Evolutionary conservation across 2,329 filamentous ascomycete genomes (phyloP).

Genomic region (Fusarium sp.): DNA sequence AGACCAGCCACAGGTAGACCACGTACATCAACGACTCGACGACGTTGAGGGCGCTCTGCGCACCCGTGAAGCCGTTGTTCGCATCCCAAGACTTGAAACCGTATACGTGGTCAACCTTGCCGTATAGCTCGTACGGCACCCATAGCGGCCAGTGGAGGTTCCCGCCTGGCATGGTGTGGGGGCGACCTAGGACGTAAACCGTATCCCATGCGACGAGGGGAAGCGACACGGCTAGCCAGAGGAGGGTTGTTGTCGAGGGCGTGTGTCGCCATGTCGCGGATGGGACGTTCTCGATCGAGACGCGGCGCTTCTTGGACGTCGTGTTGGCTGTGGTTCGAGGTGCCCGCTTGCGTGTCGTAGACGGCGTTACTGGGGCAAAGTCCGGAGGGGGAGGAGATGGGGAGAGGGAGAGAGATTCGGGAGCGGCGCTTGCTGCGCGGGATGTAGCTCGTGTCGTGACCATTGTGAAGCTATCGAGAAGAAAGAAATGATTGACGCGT

Average conservation of each 20-base stretch:
- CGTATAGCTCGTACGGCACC: conserved; percentile 84
- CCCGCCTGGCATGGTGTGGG: conserved; percentile 84
- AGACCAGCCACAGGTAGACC: conserved; percentile 61
- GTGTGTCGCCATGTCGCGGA: conserved; percentile 54
- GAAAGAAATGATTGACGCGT: neutral
- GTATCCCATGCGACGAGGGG: conserved; percentile 87
- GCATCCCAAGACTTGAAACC: conserved; percentile 77
- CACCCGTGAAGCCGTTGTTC: conserved; percentile 79
- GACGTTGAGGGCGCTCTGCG: conserved; percentile 76
- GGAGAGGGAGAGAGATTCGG: conserved; percentile 31
- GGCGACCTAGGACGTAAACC: conserved; percentile 81
- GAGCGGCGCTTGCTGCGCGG: conserved; percentile 44
- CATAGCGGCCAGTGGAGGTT: conserved; percentile 77
- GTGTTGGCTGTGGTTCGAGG: conserved; percentile 18
- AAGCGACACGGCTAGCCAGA: conserved; percentile 80
- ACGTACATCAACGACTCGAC: conserved; percentile 74
- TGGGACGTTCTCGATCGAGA: neutral
- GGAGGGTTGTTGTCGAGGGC: conserved; percentile 59
- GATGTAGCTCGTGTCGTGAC: conserved; percentile 52
- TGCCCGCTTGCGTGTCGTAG: conserved; percentile 29
- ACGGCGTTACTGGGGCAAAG: conserved; percentile 14
- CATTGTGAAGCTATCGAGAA: conserved; percentile 39
- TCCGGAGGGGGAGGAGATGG: conserved; percentile 13
- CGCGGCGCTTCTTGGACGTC: conserved; percentile 20
- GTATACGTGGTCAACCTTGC: conserved; percentile 82